A percentile compares a stretch with the other conserved stretches of the same genome.
These are phyloP conservation scores for Fusarium napiforme DNA, from an alignment of 2,329 filamentous ascomycete species.

Conservation along the genomic window DNA sequence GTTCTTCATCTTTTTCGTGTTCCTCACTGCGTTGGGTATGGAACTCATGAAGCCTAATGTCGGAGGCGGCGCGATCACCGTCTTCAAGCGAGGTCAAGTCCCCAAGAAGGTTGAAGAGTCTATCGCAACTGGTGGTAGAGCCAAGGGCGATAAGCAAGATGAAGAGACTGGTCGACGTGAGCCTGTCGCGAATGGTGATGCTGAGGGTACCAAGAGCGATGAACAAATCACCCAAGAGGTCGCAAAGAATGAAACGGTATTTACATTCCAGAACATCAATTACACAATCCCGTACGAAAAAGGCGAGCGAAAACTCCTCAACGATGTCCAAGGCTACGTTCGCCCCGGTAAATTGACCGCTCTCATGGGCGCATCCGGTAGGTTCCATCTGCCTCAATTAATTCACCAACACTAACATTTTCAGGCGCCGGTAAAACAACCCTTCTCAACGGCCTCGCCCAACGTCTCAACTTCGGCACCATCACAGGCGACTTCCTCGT, in stretches of 20 bases:
- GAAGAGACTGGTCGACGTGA: constrained; percentile 56
- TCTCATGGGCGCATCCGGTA: constrained; percentile 77
- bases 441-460: constrained; percentile 77
- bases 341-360: constrained; percentile 84
- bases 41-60: constrained; percentile 73
- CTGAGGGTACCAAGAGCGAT: constrained; percentile 43
- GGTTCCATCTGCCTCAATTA: too few relatives aligned
- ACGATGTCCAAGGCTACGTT: constrained; percentile 85
- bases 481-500: constrained; percentile 83
- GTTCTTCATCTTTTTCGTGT: constrained; percentile 78
- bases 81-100: constrained; percentile 72
- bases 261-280: constrained; percentile 64
- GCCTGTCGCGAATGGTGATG: constrained; percentile 43
- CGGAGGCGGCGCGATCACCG: constrained; percentile 68
- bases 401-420: neutral
- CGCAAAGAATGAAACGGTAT: constrained; percentile 69
- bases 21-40: constrained; percentile 75
- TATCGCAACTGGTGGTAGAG: constrained; percentile 61
- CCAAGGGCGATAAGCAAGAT: constrained; percentile 56
- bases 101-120: constrained; percentile 67
- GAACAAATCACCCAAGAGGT: constrained; percentile 54
- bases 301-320: constrained; percentile 74
- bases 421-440: constrained; percentile 75
- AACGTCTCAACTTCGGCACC: constrained; percentile 80
- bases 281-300: constrained; percentile 66